Base-by-base conservation (phyloP, 2,329 filamentous ascomycete species). In the Sporothrix dimorphospora region DNA sequence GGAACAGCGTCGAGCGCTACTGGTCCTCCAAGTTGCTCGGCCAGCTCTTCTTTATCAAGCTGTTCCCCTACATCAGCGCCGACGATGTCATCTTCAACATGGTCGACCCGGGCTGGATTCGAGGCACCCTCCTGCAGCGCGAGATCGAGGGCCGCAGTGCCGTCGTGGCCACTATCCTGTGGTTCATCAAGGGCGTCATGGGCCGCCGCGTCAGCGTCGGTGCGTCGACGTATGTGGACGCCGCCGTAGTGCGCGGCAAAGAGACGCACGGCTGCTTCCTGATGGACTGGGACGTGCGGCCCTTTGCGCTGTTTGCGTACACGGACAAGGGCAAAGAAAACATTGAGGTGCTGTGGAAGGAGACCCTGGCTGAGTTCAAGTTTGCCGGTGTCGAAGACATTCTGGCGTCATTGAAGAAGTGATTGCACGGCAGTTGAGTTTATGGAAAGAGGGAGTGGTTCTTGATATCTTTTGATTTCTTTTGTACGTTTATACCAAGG, bases 231-330 rank as follows among this genome's bases (percentile, higher is more conserved):
- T 86, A 84, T 74, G 71, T 87, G 1, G 83, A 88, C 75, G 85
- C 85, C 0, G 79, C 78, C 0, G 79, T 83, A 0, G 78, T 79
- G 0, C 81, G 86, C 66, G 86, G 85, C 0, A 81, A 80, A 61
- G 85, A 87, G 75, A 83, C 83, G 0, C 86, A 88, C 75, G 85
- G 85, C 0, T 84, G 82, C 59, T 87, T 84, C 72, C 47, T 87
- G 55, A 85, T 83, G 80, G 82, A 83, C 65, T 86, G 84, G 81
- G 77, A 82, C 8, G 81, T 86, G 21, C 74, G 75, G 4, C 82
- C 84, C 82, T 71, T 80, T 59, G 76, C 79, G 1, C 71, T 74
- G 14, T 75, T 78, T 4, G 71, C 80, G 11, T 82, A 83, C 40
- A 79, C 76, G 0, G 70, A 77, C 0, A 79, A 83, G 38, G 82